phyloP scores from a whole-genome alignment of 2,329 filamentous ascomycete genomes.

The Ceratocystis destructans region DNA sequence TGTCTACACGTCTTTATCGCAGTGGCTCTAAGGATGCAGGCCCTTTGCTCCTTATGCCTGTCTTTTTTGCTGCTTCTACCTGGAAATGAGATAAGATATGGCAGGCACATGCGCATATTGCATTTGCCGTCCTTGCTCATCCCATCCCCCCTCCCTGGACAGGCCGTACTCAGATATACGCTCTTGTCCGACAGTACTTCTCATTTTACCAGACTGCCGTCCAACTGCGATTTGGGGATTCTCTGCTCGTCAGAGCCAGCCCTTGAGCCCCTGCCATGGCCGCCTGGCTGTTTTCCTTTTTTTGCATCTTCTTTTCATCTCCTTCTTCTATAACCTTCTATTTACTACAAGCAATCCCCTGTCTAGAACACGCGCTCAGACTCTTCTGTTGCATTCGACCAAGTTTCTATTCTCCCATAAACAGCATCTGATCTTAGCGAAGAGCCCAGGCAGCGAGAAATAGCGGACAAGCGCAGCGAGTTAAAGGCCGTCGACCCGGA shows the following conservation, averaged over 20 bases:
- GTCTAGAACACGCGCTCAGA: conserved; percentile 2
- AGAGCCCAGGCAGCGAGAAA: background rate
- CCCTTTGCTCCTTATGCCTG: too few species aligned
- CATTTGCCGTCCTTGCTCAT: too few species aligned
- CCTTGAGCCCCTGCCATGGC: background rate
- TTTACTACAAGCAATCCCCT: background rate
- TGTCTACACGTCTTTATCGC: too few species aligned
- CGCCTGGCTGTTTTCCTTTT: background rate
- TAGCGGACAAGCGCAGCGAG: background rate
- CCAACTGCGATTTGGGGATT: too few species aligned
- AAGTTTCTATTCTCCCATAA: background rate
- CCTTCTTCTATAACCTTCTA: background rate
- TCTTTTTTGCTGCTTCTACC: too few species aligned
- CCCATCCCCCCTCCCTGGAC: too few species aligned
- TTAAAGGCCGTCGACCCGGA: background rate
- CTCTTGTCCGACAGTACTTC: too few species aligned
- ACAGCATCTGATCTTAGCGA: background rate
- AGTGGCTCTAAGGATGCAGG: too few species aligned
- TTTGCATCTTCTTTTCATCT: background rate
- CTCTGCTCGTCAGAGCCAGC: background rate
- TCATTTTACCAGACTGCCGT: too few species aligned
- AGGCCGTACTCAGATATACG: too few species aligned
- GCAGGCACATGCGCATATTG: too few species aligned
- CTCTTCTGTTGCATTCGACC: conserved; percentile 4
- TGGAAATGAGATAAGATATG: too few species aligned